A percentile compares a stretch with the other conserved stretches of the same genome.
These are phyloP conservation scores for Tolypocladium inflatum DNA, from an alignment of 2,329 filamentous ascomycete genomes.

Conservation along the genomic window DNA sequence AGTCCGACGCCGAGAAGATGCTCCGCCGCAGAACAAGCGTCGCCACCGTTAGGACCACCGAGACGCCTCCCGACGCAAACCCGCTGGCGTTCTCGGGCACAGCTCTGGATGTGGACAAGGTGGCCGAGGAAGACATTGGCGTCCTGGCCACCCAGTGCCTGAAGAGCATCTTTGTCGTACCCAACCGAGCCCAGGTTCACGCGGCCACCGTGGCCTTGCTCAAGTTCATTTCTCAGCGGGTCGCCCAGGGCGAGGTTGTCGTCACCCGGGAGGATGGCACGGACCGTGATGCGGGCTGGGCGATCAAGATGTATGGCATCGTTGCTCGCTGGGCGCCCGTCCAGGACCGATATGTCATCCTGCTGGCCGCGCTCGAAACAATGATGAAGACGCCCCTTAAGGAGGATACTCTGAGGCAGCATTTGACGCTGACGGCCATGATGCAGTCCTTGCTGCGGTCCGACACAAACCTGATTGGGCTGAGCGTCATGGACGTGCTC, in stretches of 20 bases:
- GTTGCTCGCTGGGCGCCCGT: slow-evolving; percentile 84
- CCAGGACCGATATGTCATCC: slow-evolving; percentile 85
- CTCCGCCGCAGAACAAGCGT: slow-evolving; percentile 65
- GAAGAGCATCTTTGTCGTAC: slow-evolving; percentile 74
- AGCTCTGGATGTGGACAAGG: slow-evolving; percentile 76
- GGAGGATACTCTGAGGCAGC: slow-evolving; percentile 62
- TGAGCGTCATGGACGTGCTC: slow-evolving; percentile 93
- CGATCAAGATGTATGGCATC: slow-evolving; percentile 70
- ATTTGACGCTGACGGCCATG: slow-evolving; percentile 67
- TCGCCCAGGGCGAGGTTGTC: slow-evolving; percentile 40
- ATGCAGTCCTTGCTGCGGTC: slow-evolving; percentile 78
- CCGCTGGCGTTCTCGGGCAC: slow-evolving; percentile 68
- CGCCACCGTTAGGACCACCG: slow-evolving; percentile 60
- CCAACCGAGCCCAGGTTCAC: slow-evolving; percentile 74
- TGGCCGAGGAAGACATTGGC: slow-evolving; percentile 83
- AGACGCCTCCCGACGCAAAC: slow-evolving; percentile 55
- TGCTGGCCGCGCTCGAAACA: slow-evolving; percentile 72
- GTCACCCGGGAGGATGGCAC: slow-evolving; percentile 37
- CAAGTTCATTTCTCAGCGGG: slow-evolving; percentile 58
- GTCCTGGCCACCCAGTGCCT: slow-evolving; percentile 78
- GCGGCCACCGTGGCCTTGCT: slow-evolving; percentile 65
- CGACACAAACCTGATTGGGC: slow-evolving; percentile 83
- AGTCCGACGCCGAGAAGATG: slow-evolving; percentile 53
- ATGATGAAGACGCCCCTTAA: slow-evolving; percentile 58
- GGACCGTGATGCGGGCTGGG: slow-evolving; percentile 57